phyloP scores from a whole-genome alignment of 306 rosid species.

The Prunus campanulata region DNA sequence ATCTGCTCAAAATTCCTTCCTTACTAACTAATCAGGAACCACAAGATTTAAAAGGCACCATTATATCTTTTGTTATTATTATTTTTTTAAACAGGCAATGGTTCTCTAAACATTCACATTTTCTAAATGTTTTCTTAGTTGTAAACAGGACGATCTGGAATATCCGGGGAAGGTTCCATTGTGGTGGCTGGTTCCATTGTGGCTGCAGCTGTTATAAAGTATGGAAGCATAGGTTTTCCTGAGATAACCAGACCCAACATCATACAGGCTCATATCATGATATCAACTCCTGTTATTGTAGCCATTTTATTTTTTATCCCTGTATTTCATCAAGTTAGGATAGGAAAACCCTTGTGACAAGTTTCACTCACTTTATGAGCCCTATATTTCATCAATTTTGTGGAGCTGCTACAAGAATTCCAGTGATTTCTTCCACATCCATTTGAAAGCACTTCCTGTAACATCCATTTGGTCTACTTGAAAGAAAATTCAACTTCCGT shows the following conservation, averaged over 20 bases:
- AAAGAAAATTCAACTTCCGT: no score
- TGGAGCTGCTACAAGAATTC: no score
- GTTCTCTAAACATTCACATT: background rate
- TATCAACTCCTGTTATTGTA: slow-evolving; percentile 50
- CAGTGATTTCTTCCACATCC: no score
- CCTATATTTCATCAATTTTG: no score
- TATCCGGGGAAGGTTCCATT: slow-evolving; percentile 38
- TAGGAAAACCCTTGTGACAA: no score
- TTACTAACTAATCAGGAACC: background rate
- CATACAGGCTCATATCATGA: no score
- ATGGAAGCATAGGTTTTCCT: slow-evolving; percentile 69
- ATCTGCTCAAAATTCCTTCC: background rate
- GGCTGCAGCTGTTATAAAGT: slow-evolving; percentile 63
- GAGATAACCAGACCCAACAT: slow-evolving; percentile 57
- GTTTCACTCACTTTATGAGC: no score
- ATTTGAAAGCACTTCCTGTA: no score
- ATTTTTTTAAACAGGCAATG: no score
- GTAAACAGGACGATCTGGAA: slow-evolving; percentile 51
- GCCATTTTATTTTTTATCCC: slow-evolving; percentile 52
- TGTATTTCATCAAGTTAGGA: slow-evolving; percentile 20
- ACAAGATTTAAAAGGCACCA: background rate
- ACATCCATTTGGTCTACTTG: no score
- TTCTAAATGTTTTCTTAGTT: background rate
- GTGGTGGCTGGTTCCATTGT: slow-evolving; percentile 47
- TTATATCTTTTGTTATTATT: background rate